Evolutionary conservation across 108 stramenopile species (phyloP), one percentile per base, ranked within the genome.

Genomic region (Cyclotella atomus): DNA sequence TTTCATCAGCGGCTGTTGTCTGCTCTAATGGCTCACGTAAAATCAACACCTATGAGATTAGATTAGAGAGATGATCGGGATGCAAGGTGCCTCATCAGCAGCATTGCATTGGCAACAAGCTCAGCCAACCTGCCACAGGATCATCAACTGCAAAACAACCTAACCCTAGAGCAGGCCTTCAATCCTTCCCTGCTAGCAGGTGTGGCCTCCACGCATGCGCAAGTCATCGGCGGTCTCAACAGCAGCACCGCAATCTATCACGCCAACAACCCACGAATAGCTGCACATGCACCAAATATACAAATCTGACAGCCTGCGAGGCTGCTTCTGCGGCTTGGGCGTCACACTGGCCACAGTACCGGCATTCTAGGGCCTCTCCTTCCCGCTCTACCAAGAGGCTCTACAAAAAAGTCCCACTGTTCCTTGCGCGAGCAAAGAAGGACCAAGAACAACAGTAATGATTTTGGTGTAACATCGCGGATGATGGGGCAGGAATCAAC

Each of bases 291-390:
- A 56, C 33, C 84, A 87, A 54, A 90, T 92, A 56, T 68, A 87
- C 50, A 52, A 68, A 72, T 84, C 30, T 57, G 93, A 97, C 59
- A 94, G 96, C n/a, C 68, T 79, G 12, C 49, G 65, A 34, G 96
- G 96, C 16, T 88, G 87, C 73, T 95, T 97, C 80, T 89, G 93
- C 21, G 96, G 96, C 44, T 77, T 95, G 55, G 90, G 90, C 14
- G 88, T 93, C 3, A 94, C 96, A 2, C 76, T 97, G 55, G 76
- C 89, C 20, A 97, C 94, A 2, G 94, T 95, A 9, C 96, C 96
- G 19, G 64, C 89, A 9, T 97, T 97, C 73, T 97, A 94, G 96
- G 94, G 96, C 0, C 76, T 94, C 0, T 95, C 95, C 53, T 91
- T 86, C 56, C 85, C 85, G 0, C 23, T 85, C 43, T 88, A 88